A percentile compares a stretch with the other conserved stretches of the same genome.
Conservation (phyloP, 2,329 filamentous ascomycete genomes). For the Arthrobotrys entomopaga region DNA sequence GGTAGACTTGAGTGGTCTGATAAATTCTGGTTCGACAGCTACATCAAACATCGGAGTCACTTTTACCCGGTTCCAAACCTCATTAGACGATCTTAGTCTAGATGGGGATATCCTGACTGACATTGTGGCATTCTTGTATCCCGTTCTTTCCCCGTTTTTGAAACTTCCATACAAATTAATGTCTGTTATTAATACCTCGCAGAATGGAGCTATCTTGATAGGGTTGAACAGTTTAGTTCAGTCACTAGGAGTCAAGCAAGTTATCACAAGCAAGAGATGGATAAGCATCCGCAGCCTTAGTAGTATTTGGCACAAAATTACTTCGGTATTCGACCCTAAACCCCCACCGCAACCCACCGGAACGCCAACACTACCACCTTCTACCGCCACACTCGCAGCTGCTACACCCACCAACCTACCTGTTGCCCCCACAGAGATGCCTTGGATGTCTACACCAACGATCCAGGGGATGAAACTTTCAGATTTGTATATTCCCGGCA, state of each 20-base stretch:
- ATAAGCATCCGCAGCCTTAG: neutral
- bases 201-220: slow-evolving; percentile 36
- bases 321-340: neutral
- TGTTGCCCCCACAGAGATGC: slow-evolving; percentile 12
- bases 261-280: neutral
- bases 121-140: slow-evolving; percentile 38
- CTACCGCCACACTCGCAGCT: no score
- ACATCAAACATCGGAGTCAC: slow-evolving; percentile 25
- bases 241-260: slow-evolving; percentile 3
- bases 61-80: slow-evolving; percentile 35
- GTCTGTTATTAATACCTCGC: slow-evolving; percentile 35
- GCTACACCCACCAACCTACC: neutral
- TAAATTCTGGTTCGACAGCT: slow-evolving; percentile 4
- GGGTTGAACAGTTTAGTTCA: slow-evolving; percentile 15
- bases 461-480: slow-evolving; percentile 31
- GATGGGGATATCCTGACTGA: slow-evolving; percentile 50
- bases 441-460: slow-evolving; percentile 43
- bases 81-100: slow-evolving; percentile 19
- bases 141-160: slow-evolving; percentile 27
- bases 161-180: slow-evolving; percentile 45
- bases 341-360: neutral
- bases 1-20: slow-evolving; percentile 20
- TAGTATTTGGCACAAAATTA: neutral
- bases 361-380: no score
- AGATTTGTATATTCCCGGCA: slow-evolving; percentile 41